A percentile compares a stretch with the other conserved stretches of the same genome.
Conservation (phyloP, 1,284 basidiomycete species). For the Cutaneotrichosporon sp. region DNA sequence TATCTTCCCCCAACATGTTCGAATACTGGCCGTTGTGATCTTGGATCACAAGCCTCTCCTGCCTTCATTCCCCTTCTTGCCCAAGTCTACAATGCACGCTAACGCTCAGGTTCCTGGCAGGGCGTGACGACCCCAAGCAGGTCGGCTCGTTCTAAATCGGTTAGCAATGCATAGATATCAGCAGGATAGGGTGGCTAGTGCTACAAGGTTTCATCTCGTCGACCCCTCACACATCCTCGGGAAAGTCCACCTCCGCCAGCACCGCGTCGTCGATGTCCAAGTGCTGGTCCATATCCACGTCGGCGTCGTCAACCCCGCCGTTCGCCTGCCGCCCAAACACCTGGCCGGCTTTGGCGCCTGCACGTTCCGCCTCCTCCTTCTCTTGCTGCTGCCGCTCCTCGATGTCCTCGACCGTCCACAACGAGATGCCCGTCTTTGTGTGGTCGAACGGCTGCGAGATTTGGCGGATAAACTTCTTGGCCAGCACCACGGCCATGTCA, state of each 20-base stretch:
- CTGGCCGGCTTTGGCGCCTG: conserved; percentile 28
- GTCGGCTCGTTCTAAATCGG: conserved; percentile 39
- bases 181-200: conserved; percentile 11
- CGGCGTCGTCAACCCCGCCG: conserved; percentile 22
- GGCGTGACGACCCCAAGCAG: conserved; percentile 51
- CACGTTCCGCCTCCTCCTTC: conserved; percentile 40
- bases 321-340: conserved; percentile 24
- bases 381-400: conserved; percentile 47
- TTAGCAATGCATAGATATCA: conserved; percentile 24
- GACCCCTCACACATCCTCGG: conserved; percentile 21
- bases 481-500: conserved; percentile 95
- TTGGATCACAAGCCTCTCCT: too few relatives aligned
- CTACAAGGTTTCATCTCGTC: conserved; percentile 16
- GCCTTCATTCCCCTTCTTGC: neutral
- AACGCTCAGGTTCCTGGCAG: conserved; percentile 42
- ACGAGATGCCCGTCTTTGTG: conserved; percentile 87
- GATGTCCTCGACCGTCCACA: conserved; percentile 71
- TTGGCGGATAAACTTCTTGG: conserved; percentile 93
- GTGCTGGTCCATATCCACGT: conserved; percentile 30
- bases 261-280: conserved; percentile 43
- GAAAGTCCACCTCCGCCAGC: conserved; percentile 40
- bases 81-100: neutral
- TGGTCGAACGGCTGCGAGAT: conserved; percentile 97
- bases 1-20: too few relatives aligned
- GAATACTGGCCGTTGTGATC: too few relatives aligned